Evolutionary conservation across 768 basidiomycete genomes (phyloP), one percentile per base, ranked within the genome.

Genomic region (Glaciozyma martinii): DNA sequence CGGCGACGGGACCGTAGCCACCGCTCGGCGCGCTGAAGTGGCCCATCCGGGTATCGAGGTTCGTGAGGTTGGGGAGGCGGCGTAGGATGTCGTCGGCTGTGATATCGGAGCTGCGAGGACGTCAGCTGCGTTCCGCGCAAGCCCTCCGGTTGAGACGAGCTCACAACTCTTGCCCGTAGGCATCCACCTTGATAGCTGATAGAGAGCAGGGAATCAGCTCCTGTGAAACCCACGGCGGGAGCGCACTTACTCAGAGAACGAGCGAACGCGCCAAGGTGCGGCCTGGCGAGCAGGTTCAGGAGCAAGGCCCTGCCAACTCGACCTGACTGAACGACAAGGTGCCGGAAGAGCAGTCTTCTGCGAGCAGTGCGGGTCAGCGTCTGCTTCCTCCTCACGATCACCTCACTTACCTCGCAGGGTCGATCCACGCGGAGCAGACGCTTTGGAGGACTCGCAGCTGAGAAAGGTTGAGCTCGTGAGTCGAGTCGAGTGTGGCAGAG

Each of bases 1-100:
- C 16, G 5, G 57, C 30, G 44, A 19, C 37, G 4, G 59, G 40
- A 8, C 19, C 16, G 15, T 57, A 37, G 3, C 67, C 63, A 32
- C 56, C 60, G 18, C n/a, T 2, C 33, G 49, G 47, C 0, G 55
- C 43, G 1, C 42, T 43, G 30, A 63, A 63, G 18, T 44, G 7
- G 10, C 46, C 44, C 32, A 56, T 25, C 0, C 54, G 42, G 23
- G 58, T 60, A 47, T 68, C 67, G 61, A 65, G 56, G 1, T 9
- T 1, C 25, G 33, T n/a, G 23, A 60, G 54, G 25, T 30, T 40
- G n/a, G 53, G 27, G 3, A 23, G 16, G 49, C 62, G 54, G 13
- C 61, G 64, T 23, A 68, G 6, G 16, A 68, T 62, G 33, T 62
- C 64, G 67, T 65, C 64, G 8, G 60, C 58, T 12, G 19, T 6